Evolutionary conservation across 2,329 filamentous ascomycete species (phyloP).

Genomic region (Colletotrichum somersetense): DNA sequence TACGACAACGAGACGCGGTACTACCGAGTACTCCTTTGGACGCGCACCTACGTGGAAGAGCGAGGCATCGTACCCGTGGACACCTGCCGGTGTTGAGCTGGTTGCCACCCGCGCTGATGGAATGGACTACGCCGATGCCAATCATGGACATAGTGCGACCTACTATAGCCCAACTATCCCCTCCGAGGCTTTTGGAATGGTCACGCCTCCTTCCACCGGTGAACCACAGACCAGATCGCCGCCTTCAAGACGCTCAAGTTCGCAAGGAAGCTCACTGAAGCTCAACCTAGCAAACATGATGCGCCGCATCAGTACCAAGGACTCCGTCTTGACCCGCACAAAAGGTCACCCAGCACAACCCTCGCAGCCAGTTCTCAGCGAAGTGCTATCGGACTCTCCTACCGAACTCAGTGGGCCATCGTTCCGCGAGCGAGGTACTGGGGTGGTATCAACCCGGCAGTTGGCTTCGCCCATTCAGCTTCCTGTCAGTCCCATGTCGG

Average conservation of each 20-base stretch:
- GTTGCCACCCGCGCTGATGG: conserved; percentile 41
- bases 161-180: conserved; percentile 58
- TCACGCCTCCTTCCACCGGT: conserved; percentile 45
- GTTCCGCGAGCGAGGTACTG: conserved; percentile 8
- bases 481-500: conserved; percentile 31
- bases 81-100: conserved; percentile 39
- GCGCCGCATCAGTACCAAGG: conserved; percentile 48
- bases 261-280: conserved; percentile 52
- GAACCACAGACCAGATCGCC: conserved; percentile 28
- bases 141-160: conserved; percentile 50
- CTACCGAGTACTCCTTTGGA: conserved; percentile 35
- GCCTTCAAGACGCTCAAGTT: conserved; percentile 46
- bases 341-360: conserved; percentile 26
- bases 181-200: conserved; percentile 57
- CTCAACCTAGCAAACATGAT: conserved; percentile 54
- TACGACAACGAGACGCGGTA: conserved; percentile 31
- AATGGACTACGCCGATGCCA: conserved; percentile 41
- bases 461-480: conserved; percentile 32
- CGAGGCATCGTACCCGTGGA: conserved; percentile 36
- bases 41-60: conserved; percentile 40
- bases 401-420: conserved; percentile 45
- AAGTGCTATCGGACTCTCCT: conserved; percentile 48
- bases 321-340: conserved; percentile 18
- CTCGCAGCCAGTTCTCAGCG: conserved; percentile 25
- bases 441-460: conserved; percentile 1